Evolutionary conservation across 2,329 filamentous ascomycete genomes (phyloP).

Genomic region (Ophiostoma himal-ulmi): DNA sequence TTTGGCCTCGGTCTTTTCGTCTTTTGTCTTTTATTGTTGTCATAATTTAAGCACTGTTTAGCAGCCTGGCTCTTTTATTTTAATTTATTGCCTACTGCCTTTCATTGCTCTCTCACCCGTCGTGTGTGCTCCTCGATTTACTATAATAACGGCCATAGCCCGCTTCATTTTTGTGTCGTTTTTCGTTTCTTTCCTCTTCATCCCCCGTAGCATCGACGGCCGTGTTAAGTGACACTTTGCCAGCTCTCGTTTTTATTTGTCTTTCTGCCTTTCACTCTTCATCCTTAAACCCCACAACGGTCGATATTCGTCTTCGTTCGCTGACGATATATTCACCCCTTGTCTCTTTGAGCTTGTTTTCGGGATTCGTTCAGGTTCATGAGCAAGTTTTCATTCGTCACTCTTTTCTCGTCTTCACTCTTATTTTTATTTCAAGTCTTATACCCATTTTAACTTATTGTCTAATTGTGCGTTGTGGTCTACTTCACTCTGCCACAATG

Average conservation of each 20-base stretch:
- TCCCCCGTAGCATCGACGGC: slow-evolving; percentile 10
- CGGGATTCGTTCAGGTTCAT: background rate
- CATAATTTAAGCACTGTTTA: background rate
- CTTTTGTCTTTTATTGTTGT: background rate
- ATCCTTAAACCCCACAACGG: background rate
- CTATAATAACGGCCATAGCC: slow-evolving; percentile 4
- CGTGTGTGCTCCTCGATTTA: background rate
- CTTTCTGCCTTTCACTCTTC: background rate
- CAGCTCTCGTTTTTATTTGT: slow-evolving; percentile 11
- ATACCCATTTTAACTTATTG: slow-evolving; percentile 1
- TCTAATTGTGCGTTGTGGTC: background rate
- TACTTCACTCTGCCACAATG: slow-evolving; percentile 7
- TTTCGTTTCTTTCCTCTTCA: background rate
- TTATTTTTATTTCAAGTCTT: background rate
- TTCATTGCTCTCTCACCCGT: background rate
- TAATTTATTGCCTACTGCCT: background rate
- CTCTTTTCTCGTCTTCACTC: background rate
- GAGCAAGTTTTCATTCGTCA: slow-evolving; percentile 11
- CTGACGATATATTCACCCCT: background rate
- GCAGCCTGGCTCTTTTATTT: background rate
- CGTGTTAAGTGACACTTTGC: slow-evolving; percentile 11
- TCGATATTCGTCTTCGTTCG: slow-evolving; percentile 6
- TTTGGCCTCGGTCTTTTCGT: background rate
- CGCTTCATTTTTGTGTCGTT: background rate
- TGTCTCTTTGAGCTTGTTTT: background rate